phyloP scores from a whole-genome alignment of 495 filamentous ascomycete genomes.

The Cryomyces antarcticus region DNA sequence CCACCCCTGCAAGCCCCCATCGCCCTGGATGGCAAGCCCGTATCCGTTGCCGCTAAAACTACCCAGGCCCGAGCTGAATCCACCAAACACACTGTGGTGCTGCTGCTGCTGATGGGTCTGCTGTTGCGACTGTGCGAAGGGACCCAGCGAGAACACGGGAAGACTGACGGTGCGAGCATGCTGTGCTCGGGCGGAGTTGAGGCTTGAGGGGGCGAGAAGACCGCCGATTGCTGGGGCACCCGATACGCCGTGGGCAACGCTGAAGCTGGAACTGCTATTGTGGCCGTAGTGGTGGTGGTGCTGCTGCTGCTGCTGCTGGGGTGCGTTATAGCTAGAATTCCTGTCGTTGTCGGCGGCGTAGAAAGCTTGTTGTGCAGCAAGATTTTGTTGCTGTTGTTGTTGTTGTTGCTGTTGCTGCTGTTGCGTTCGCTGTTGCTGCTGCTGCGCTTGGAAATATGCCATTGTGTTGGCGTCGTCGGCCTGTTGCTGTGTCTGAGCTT shows the following conservation, averaged over 20 bases:
- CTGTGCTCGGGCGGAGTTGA: constrained; percentile 37
- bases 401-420: constrained; percentile 14
- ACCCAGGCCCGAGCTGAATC: constrained; percentile 34
- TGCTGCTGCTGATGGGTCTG: constrained; percentile 13
- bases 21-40: constrained; percentile 42
- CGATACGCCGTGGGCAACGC: constrained; percentile 20
- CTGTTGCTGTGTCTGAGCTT: constrained; percentile 29
- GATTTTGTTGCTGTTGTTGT: constrained; percentile 36
- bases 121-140: constrained; percentile 27
- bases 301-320: neutral
- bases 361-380: constrained; percentile 37
- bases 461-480: constrained; percentile 11
- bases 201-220: constrained; percentile 51
- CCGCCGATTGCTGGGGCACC: constrained; percentile 50
- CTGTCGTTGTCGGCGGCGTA: constrained; percentile 36
- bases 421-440: constrained; percentile 10
- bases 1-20: constrained; percentile 42
- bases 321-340: constrained; percentile 21
- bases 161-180: constrained; percentile 74
- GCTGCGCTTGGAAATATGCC: constrained; percentile 15
- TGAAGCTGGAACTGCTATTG: constrained; percentile 36
- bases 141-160: constrained; percentile 48
- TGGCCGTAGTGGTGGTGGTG: constrained; percentile 21
- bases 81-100: constrained; percentile 31
- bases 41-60: constrained; percentile 34